Evolutionary conservation across 208 protist species (phyloP).

Genomic region (Trypanosoma boissoni): DNA sequence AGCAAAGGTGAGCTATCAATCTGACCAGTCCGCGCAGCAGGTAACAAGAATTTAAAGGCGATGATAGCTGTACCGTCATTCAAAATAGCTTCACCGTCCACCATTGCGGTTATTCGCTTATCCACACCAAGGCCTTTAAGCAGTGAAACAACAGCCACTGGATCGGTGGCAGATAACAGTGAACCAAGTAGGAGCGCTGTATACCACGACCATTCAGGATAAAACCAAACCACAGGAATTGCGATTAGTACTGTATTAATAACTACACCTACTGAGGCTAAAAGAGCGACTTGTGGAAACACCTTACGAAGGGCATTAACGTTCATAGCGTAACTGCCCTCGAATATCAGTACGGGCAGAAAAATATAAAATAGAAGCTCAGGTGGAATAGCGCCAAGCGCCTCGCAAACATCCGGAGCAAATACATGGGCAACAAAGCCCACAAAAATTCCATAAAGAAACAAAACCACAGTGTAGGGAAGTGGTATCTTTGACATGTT

Average conservation of each 20-base stretch:
- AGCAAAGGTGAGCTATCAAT: slow-evolving; percentile 27
- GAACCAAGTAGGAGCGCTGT: slow-evolving; percentile 69
- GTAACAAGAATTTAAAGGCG: slow-evolving; percentile 72
- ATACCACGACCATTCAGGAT: slow-evolving; percentile 67
- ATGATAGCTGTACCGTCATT: slow-evolving; percentile 93
- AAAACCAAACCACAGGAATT: slow-evolving; percentile 41
- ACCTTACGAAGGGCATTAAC: slow-evolving; percentile 67
- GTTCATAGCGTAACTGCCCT: slow-evolving; percentile 82
- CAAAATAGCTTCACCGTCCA: slow-evolving; percentile 88
- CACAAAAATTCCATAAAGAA: slow-evolving; percentile 77
- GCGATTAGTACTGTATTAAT: slow-evolving; percentile 70
- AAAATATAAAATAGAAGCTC: slow-evolving; percentile 89
- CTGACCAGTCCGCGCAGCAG: slow-evolving; percentile 38
- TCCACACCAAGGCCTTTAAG: slow-evolving; percentile 81
- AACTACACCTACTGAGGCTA: slow-evolving; percentile 77
- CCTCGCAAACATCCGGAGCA: slow-evolving; percentile 40
- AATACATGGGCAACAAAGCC: slow-evolving; percentile 48
- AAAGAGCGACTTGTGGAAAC: slow-evolving; percentile 54
- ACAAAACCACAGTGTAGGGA: slow-evolving; percentile 79
- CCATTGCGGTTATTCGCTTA: slow-evolving; percentile 71
- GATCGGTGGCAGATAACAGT: slow-evolving; percentile 86
- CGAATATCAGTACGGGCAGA: slow-evolving; percentile 89
- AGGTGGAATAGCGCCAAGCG: slow-evolving; percentile 66
- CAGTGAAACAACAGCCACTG: slow-evolving; percentile 86
- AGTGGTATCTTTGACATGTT: slow-evolving; percentile 51